Conservation (phyloP, 352 stramenopile genomes). For the Phytophthora podocarpi region DNA sequence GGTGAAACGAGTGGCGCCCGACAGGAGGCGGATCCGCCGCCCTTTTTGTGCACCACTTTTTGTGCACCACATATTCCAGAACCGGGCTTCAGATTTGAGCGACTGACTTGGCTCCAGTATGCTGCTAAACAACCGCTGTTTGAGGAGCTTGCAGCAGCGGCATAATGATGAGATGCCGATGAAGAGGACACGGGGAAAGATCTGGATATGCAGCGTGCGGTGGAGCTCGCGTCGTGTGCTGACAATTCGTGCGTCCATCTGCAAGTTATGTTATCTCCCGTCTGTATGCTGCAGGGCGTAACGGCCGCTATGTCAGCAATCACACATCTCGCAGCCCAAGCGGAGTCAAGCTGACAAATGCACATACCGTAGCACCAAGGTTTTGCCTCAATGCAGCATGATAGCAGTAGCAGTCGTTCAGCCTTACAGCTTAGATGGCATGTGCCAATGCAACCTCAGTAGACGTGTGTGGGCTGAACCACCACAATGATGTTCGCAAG, state of each 20-base stretch:
- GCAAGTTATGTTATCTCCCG: slow-evolving; percentile 9
- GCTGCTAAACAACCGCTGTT: slow-evolving; percentile 5
- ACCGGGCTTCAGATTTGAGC: slow-evolving; percentile 6
- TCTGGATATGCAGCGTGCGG: slow-evolving; percentile 6
- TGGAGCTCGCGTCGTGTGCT: not conserved
- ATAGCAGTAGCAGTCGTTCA: no score
- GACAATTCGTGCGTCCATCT: slow-evolving; percentile 4
- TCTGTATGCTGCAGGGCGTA: not conserved
- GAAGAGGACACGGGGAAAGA: no score
- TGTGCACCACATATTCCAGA: slow-evolving; percentile 16
- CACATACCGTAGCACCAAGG: no score
- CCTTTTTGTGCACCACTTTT: not conserved
- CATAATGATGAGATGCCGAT: no score
- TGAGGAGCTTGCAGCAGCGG: no score
- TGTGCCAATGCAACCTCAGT: slow-evolving; percentile 1
- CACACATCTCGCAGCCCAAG: not conserved
- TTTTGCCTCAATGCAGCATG: no score
- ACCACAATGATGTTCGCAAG: slow-evolving; percentile 2
- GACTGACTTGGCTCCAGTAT: slow-evolving; percentile 2
- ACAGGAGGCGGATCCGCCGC: slow-evolving; percentile 22
- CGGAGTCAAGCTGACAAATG: no score
- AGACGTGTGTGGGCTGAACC: not conserved
- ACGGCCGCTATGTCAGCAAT: slow-evolving; percentile 3
- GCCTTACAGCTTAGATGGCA: no score
- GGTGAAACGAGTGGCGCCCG: slow-evolving; percentile 27